Base-by-base conservation (phyloP, 257 asterid species). In the Gentiana dahurica region DNA sequence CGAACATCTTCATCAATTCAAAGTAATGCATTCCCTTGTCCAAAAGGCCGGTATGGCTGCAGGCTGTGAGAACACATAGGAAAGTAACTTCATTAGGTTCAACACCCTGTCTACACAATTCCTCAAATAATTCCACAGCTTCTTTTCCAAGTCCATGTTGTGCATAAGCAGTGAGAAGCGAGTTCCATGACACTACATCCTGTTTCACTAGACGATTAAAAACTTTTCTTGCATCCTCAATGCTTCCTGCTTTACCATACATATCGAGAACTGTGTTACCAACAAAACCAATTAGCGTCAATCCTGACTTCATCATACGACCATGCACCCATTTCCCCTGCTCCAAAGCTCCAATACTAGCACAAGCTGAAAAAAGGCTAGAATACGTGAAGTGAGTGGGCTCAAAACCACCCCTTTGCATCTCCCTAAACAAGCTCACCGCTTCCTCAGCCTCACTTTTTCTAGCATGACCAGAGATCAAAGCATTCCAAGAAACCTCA, bases 271-370 rank as follows among this genome's bases (percentile, higher is more conserved):
- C 89, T 13, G 94, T 81, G 47, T 86, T 79, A 11, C 95, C 95
- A 36, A 83, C 85, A 70, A 77, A 89, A 58, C 89, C 89, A 62
- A 77, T 38, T 53, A 78, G 85, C 61, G 61, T 51, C 33, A 72
- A 51, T 39, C 95, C 95, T 11, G 69, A 75, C 53, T 89, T 86
- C 53, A 81, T 57, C 94, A 83, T 76, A 67, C 80, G 88, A 1
- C 81, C 79, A 10, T 89, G 95, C 36, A 75, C 79, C 87, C 91
- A 86, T 75, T 83, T 89, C 9, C 92, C 94, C 49, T 80, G 95
- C 58, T 89, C 97, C 67, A 73, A 54, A 71, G 95, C 80, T 65
- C 97, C 95, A 53, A 32, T 63, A 65, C 79, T 71, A 2, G 95
- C 87, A 61, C 92, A 83, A 0, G 87, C 94, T 5, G 82, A 61